Evolutionary conservation across 2,329 filamentous ascomycete species (phyloP).

Genomic region (Colletotrichum kahawae): DNA sequence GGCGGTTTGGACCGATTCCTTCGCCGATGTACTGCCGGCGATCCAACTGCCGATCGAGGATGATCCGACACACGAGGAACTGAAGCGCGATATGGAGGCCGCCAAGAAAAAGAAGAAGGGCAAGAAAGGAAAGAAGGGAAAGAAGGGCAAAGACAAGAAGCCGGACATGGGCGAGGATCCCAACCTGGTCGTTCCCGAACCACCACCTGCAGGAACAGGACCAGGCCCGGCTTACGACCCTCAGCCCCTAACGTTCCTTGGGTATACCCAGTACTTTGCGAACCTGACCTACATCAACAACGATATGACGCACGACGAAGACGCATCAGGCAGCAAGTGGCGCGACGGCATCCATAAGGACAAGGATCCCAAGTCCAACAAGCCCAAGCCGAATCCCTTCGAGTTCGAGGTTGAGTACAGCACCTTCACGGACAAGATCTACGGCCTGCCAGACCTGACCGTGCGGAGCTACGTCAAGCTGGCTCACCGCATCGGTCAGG

Average conservation of each 20-base stretch:
- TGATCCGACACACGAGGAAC: constrained; percentile 27
- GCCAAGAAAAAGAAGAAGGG: constrained; percentile 38
- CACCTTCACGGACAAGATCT: constrained; percentile 78
- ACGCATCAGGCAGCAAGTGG: constrained; percentile 53
- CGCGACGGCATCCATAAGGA: constrained; percentile 67
- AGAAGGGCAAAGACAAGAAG: constrained; percentile 43
- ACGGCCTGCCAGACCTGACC: constrained; percentile 81
- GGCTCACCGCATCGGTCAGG: constrained; percentile 76
- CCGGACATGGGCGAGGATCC: constrained; percentile 61
- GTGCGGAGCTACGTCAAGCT: constrained; percentile 81
- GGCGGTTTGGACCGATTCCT: constrained; percentile 48
- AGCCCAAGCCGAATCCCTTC: constrained; percentile 68
- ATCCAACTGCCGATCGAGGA: constrained; percentile 15
- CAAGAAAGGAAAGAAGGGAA: constrained; percentile 48
- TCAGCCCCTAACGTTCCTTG: constrained; percentile 78
- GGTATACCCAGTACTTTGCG: constrained; percentile 90
- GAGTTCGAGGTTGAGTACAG: constrained; percentile 84
- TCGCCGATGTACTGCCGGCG: neutral
- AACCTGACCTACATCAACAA: constrained; percentile 93
- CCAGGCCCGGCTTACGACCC: constrained; percentile 91
- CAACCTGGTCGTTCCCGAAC: constrained; percentile 68
- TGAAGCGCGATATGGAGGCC: constrained; percentile 31
- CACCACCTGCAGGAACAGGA: constrained; percentile 72
- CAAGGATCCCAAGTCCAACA: constrained; percentile 58
- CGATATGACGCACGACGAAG: constrained; percentile 50